A percentile compares a stretch with the other conserved stretches of the same genome.
Conservation (phyloP, 306 rosid genomes). For the Citrullus mucosospermus region DNA sequence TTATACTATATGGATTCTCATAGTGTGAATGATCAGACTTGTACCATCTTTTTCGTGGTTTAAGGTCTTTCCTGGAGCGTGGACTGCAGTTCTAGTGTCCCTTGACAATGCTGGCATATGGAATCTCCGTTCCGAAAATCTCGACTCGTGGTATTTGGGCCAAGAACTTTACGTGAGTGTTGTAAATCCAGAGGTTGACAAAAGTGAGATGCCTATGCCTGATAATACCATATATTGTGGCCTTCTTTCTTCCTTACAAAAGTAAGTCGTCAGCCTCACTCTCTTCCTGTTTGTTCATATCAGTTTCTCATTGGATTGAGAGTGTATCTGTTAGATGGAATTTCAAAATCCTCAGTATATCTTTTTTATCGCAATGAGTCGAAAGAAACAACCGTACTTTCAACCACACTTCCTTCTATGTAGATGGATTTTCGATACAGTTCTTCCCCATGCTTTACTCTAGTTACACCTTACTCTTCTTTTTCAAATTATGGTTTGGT, state of each 20-base stretch:
- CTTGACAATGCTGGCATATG: conserved; percentile 86
- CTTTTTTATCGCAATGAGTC: not conserved
- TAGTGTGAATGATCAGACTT: not conserved
- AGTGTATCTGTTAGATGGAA: not conserved
- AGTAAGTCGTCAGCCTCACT: conserved; percentile 30
- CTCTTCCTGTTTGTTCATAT: not conserved
- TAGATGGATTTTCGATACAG: not conserved
- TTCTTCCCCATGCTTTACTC: not conserved
- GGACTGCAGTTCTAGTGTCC: conserved; percentile 85
- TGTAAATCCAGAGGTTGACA: conserved; percentile 51
- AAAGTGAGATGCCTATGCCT: conserved; percentile 38
- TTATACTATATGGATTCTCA: not conserved
- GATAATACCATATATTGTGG: conserved; percentile 72
- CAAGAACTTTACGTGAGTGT: conserved; percentile 71
- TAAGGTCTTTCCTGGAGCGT: conserved; percentile 89
- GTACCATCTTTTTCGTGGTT: conserved; percentile 5
- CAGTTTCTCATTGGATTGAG: not conserved
- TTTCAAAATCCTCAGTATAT: not conserved
- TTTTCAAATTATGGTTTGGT: not conserved
- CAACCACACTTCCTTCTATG: not conserved
- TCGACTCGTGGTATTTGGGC: conserved; percentile 82
- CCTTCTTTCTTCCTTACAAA: conserved; percentile 69
- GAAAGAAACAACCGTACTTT: not conserved
- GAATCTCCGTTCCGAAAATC: conserved; percentile 85
- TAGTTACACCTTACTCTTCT: not conserved